Percentiles rank a stretch among this genome's conserved stretches.
phyloP scores from a whole-genome alignment of 2,329 filamentous ascomycete genomes.

The Xylaria polymorpha region DNA sequence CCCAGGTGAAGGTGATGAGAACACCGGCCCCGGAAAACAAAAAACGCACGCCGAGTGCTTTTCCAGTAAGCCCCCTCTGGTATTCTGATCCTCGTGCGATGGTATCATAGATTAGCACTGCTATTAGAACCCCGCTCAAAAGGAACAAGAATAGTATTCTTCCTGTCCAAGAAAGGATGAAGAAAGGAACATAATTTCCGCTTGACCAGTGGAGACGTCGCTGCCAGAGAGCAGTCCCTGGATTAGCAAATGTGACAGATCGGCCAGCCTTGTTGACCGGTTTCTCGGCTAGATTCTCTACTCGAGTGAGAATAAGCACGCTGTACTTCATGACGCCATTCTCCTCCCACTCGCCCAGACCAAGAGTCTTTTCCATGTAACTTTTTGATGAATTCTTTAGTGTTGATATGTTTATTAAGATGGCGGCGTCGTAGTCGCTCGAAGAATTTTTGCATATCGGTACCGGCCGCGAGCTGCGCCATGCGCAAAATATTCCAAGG shows the following conservation, averaged over 20 bases:
- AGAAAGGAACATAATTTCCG: constrained; percentile 44
- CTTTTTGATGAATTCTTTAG: constrained; percentile 39
- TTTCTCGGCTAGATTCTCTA: constrained; percentile 4
- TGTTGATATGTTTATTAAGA: constrained; percentile 13
- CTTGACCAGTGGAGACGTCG: neutral
- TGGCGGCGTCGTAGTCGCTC: constrained; percentile 38
- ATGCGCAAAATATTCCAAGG: constrained; percentile 57
- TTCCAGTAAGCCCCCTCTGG: constrained; percentile 46
- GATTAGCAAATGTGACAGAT: constrained; percentile 21
- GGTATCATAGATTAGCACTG: constrained; percentile 49
- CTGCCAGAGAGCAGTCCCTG: neutral
- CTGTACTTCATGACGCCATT: constrained; percentile 42
- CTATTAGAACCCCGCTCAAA: constrained; percentile 41
- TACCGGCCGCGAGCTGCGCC: constrained; percentile 50
- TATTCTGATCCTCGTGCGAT: constrained; percentile 39
- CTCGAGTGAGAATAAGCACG: constrained; percentile 38
- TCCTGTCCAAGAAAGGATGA: constrained; percentile 45
- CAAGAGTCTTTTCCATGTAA: constrained; percentile 45
- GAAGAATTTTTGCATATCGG: constrained; percentile 25
- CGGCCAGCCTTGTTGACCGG: constrained; percentile 8
- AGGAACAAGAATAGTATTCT: constrained; percentile 44
- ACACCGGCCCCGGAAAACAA: constrained; percentile 53
- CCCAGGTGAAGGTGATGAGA: constrained; percentile 51
- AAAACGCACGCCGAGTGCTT: constrained; percentile 53
- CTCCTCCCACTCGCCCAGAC: constrained; percentile 41